These are phyloP conservation scores for Earliella scabrosa DNA, from an alignment of 1,284 basidiomycete genomes.

Conservation along the genomic window DNA sequence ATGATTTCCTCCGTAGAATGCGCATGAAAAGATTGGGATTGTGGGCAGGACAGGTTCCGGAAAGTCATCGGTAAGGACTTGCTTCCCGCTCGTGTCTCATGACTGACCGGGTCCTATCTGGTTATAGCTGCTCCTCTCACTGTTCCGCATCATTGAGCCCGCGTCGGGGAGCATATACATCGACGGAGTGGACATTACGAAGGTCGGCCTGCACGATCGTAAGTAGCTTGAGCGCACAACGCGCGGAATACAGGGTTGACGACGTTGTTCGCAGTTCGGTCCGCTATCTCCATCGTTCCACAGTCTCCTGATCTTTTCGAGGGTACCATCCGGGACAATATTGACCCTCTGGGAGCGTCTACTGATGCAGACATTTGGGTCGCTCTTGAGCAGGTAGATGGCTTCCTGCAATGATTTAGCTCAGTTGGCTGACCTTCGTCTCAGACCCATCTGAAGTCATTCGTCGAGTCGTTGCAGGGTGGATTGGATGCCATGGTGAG, in stretches of 20 bases:
- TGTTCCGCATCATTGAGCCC: constrained; percentile 88
- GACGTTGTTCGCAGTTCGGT: constrained; percentile 41
- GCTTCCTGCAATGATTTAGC: constrained; percentile 9
- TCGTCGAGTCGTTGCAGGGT: constrained; percentile 72
- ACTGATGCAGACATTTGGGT: constrained; percentile 84
- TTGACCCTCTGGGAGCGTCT: constrained; percentile 76
- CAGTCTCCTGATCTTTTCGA: constrained; percentile 85
- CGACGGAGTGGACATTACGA: constrained; percentile 84
- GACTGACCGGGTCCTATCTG: constrained; percentile 1
- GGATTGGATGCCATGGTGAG: constrained; percentile 78
- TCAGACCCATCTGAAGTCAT: constrained; percentile 69
- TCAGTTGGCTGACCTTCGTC: neutral
- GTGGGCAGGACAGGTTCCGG: constrained; percentile 94
- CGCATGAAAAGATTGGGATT: constrained; percentile 85
- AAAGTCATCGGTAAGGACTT: constrained; percentile 77
- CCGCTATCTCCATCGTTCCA: constrained; percentile 87
- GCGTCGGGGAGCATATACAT: constrained; percentile 79
- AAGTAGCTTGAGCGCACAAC: constrained; percentile 30
- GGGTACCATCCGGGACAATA: constrained; percentile 84
- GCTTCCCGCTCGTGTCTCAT: neutral
- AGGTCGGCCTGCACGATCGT: constrained; percentile 84
- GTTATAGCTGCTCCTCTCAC: constrained; percentile 57
- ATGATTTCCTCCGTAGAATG: constrained; percentile 45
- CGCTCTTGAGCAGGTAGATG: constrained; percentile 72
- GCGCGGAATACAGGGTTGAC: neutral